Evolutionary conservation across 306 rosid genomes (phyloP).

Genomic region (Gynostemma pentaphyllum): DNA sequence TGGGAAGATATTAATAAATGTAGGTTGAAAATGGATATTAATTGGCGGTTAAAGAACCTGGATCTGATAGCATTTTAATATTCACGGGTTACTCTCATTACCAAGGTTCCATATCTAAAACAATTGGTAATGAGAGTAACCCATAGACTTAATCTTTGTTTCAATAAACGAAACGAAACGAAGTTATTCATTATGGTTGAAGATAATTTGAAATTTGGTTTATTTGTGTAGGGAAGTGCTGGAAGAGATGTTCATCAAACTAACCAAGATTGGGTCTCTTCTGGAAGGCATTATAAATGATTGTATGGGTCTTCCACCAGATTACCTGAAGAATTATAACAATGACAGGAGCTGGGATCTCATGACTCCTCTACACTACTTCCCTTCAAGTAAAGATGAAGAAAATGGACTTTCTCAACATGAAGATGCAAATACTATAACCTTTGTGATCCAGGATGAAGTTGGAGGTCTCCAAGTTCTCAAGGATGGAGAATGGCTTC

Average conservation of each 20-base stretch:
- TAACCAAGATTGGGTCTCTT: conserved; percentile 16
- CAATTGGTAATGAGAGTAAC: too few species aligned
- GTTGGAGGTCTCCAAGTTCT: conserved; percentile 37
- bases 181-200: too few species aligned
- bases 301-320: conserved; percentile 39
- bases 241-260: conserved; percentile 32
- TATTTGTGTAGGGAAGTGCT: conserved; percentile 20
- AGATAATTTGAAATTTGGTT: background rate
- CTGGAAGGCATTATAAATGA: conserved; percentile 34
- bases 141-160: too few species aligned
- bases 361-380: conserved; percentile 25
- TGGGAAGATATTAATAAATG: too few species aligned
- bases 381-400: conserved; percentile 22
- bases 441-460: conserved; percentile 34
- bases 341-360: conserved; percentile 42
- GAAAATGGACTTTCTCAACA: conserved; percentile 26
- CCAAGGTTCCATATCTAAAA: too few species aligned
- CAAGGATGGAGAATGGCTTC: conserved; percentile 30
- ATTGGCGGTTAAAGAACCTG: too few species aligned
- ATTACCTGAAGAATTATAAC: conserved; percentile 28
- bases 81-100: too few species aligned
- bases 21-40: too few species aligned
- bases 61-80: too few species aligned
- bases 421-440: conserved; percentile 32
- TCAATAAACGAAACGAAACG: too few species aligned